A percentile compares a stretch with the other conserved stretches of the same genome.
Conservation (phyloP, 2,329 filamentous ascomycete genomes). For the Clarireedia monteithiana region DNA sequence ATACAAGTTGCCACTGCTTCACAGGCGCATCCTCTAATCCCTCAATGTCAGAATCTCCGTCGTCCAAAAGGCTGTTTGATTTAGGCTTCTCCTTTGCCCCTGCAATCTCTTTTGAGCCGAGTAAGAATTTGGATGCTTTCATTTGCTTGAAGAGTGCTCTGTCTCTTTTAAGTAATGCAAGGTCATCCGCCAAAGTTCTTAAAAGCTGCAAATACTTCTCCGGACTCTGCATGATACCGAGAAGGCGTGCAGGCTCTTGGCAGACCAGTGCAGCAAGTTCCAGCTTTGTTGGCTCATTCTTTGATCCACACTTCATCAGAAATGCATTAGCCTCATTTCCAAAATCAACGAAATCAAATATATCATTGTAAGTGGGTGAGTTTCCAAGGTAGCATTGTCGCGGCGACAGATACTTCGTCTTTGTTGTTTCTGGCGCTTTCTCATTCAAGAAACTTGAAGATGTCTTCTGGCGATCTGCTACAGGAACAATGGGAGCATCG, state of each 20-base stretch:
- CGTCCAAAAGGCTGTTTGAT: slow-evolving; percentile 16
- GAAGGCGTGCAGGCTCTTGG: slow-evolving; percentile 71
- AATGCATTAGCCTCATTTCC: slow-evolving; percentile 82
- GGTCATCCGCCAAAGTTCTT: slow-evolving; percentile 69
- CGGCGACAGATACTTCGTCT: slow-evolving; percentile 54
- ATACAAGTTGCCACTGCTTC: slow-evolving; percentile 60
- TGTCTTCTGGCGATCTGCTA: slow-evolving; percentile 34
- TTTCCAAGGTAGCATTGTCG: slow-evolving; percentile 73
- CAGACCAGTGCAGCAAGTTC: slow-evolving; percentile 84
- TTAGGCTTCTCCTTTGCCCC: slow-evolving; percentile 19
- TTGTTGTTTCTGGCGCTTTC: slow-evolving; percentile 33
- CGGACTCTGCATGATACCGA: slow-evolving; percentile 68
- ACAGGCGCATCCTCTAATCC: slow-evolving; percentile 36
- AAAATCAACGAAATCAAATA: slow-evolving; percentile 97
- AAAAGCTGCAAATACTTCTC: slow-evolving; percentile 85
- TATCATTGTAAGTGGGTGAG: slow-evolving; percentile 65
- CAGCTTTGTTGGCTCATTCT: slow-evolving; percentile 77
- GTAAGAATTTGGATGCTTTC: slow-evolving; percentile 66
- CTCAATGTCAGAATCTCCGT: slow-evolving; percentile 36
- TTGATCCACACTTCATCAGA: slow-evolving; percentile 79
- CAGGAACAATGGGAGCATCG: slow-evolving; percentile 64
- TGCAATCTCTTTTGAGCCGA: slow-evolving; percentile 71
- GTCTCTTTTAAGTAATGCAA: slow-evolving; percentile 64
- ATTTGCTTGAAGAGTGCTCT: slow-evolving; percentile 71
- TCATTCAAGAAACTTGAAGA: slow-evolving; percentile 25